Base-by-base conservation (phyloP, 1,139 yeast genomes). In the Suhomyces bokatorum region DNA sequence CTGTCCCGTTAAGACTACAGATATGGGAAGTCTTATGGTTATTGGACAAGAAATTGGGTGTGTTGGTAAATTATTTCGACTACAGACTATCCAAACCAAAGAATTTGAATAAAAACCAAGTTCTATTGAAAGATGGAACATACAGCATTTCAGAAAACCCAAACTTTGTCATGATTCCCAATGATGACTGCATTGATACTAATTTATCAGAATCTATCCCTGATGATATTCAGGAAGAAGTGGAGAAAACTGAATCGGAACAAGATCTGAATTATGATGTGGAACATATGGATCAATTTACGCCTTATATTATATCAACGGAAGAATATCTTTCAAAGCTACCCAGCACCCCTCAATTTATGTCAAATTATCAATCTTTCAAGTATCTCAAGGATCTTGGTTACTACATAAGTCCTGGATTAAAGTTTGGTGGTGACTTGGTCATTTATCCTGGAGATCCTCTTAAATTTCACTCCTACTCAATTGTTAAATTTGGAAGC, bases 391-490 rank as follows among this genome's bases (percentile, higher is more conserved):
- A 77, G 47, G 52, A 58, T 1, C 56, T 60, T 15, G 80, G 78
- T 0, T 84, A 75, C 59, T 86, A 60, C 54, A 52, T 90, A 17
- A 75, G 90, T 30, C 97, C 98, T 0, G 99, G 98, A 0, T 70
- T 90, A 35, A 75, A 96, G 48, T 93, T 91, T 61, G 99, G 99
- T 1, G 95, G 96, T 3, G 83, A 83, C 47, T 89, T 82, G 57
- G 79, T 93, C 42, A 90, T 93, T 2, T 93, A 93, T 55, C 98
- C 98, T 0, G 98, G 97, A 0, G 99, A 93, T 60, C 96, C 98
- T 2, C 68, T 93, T 46, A 66, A 95, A 40, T 93, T 81, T 58
- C 99, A 93, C 63, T 87, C 97, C 2, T 97, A 91, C 62, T 76
- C 84, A 49, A 83, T 88, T 7, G 87, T 88, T 1, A 80, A 81